These are phyloP conservation scores for Nemania sp. DNA, from an alignment of 2,329 filamentous ascomycete species.

Conservation along the genomic window DNA sequence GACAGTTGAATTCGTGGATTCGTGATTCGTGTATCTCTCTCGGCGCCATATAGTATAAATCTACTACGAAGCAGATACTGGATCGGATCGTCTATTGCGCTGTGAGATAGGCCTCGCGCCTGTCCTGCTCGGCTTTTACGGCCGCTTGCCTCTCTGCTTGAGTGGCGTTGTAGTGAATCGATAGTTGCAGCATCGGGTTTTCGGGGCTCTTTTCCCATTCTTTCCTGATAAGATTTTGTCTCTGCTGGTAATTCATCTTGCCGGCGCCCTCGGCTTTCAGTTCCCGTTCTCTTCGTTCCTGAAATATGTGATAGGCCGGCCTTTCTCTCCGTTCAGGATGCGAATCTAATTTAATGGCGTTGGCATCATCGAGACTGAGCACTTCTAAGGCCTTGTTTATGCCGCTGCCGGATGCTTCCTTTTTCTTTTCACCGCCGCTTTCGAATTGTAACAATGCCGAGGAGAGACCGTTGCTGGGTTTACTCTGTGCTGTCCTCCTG, in stretches of 20 bases:
- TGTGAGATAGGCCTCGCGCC: constrained; percentile 62
- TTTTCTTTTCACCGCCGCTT: constrained; percentile 63
- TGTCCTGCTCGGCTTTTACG: constrained; percentile 66
- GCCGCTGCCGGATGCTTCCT: constrained; percentile 49
- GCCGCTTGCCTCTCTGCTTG: constrained; percentile 75
- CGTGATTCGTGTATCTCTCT: too few species aligned
- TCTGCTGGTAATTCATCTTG: not conserved
- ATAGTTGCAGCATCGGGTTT: constrained; percentile 73
- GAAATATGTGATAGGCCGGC: constrained; percentile 77
- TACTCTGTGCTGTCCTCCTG: constrained; percentile 68
- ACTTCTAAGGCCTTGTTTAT: constrained; percentile 56
- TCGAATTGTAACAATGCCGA: too few species aligned
- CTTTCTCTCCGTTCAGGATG: constrained; percentile 85
- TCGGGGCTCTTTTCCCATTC: constrained; percentile 95
- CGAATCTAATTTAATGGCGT: constrained; percentile 77
- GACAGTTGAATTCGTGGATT: too few species aligned
- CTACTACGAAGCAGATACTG: too few species aligned
- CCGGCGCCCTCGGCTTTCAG: too few species aligned
- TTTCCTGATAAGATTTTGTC: constrained; percentile 25
- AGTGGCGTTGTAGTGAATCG: constrained; percentile 74
- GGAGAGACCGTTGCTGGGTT: constrained; percentile 51
- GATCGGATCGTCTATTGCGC: not conserved
- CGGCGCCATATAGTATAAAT: too few species aligned
- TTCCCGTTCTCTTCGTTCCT: constrained; percentile 74
- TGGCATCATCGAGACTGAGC: constrained; percentile 51